Conservation (phyloP, 2,329 filamentous ascomycete species). For the Coleophoma cylindrospora region DNA sequence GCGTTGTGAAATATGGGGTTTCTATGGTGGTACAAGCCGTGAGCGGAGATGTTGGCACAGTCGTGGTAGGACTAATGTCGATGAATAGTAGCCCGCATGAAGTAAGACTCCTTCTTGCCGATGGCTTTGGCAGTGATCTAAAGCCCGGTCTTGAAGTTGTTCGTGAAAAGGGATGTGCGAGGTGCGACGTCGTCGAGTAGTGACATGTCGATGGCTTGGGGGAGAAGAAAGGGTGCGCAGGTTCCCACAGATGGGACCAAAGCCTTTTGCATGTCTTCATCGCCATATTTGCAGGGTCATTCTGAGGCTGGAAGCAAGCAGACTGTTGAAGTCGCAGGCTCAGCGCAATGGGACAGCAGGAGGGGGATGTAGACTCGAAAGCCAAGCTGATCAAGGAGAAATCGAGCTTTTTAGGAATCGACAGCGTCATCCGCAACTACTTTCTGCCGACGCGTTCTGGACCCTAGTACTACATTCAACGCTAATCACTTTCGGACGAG, state of each 20-base stretch:
- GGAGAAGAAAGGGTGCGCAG: slow-evolving; percentile 11
- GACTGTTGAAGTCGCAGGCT: slow-evolving; percentile 20
- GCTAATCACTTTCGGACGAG: no score
- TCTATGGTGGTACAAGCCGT: slow-evolving; percentile 14
- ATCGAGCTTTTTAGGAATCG: no score
- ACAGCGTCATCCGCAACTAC: no score
- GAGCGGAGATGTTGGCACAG: slow-evolving; percentile 25
- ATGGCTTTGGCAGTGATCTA: slow-evolving; percentile 28
- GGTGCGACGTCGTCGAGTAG: slow-evolving; percentile 5
- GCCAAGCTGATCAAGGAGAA: no score
- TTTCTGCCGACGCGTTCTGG: no score
- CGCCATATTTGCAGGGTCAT: slow-evolving; percentile 41
- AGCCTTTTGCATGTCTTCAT: slow-evolving; percentile 38
- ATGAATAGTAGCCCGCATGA: slow-evolving; percentile 50
- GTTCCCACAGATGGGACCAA: slow-evolving; percentile 35
- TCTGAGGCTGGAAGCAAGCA: slow-evolving; percentile 23
- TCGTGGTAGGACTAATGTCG: slow-evolving; percentile 33
- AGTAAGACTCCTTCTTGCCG: slow-evolving; percentile 43
- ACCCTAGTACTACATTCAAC: no score
- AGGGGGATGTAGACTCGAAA: no score
- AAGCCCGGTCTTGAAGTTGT: slow-evolving; percentile 19
- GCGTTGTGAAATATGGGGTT: slow-evolving; percentile 17
- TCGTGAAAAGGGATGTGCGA: slow-evolving; percentile 12
- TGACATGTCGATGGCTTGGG: slow-evolving; percentile 2
- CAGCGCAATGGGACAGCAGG: not conserved